These are phyloP conservation scores for Dunaliella sp. DNA, from an alignment of 139 green algal species.

Conservation along the genomic window DNA sequence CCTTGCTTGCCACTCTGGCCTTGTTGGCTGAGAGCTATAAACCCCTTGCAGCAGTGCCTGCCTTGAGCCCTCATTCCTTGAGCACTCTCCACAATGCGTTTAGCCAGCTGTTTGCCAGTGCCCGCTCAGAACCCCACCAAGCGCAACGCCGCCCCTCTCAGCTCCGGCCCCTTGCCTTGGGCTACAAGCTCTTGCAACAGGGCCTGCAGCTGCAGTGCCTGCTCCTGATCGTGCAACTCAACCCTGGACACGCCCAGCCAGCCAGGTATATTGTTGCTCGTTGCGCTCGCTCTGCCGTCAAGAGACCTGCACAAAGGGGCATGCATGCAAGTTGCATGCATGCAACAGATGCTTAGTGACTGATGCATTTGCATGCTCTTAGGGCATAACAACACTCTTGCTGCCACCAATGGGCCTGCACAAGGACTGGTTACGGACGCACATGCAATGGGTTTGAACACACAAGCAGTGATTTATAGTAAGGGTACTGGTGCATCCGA, in stretches of 20 bases:
- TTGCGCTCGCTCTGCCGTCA: not conserved
- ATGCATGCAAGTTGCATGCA: too few relatives aligned
- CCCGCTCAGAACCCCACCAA: not conserved
- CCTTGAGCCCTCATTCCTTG: not conserved
- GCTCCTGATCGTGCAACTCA: slow-evolving; percentile 14
- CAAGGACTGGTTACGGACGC: too few relatives aligned
- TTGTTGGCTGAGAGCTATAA: not conserved
- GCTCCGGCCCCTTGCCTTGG: not conserved
- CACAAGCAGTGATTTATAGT: too few relatives aligned
- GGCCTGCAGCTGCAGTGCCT: slow-evolving; percentile 10
- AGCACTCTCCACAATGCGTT: not conserved
- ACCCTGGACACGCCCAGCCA: slow-evolving; percentile 26
- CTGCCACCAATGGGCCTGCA: too few relatives aligned
- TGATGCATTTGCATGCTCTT: too few relatives aligned
- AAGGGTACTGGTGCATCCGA: too few relatives aligned
- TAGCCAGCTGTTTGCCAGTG: not conserved
- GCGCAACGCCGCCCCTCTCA: not conserved
- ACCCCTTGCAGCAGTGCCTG: not conserved
- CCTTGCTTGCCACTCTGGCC: too few relatives aligned
- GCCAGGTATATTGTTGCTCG: not conserved
- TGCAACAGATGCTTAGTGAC: too few relatives aligned
- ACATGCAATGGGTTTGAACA: too few relatives aligned
- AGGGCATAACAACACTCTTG: too few relatives aligned
- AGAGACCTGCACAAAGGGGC: not conserved
- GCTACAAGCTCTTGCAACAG: slow-evolving; percentile 15